Evolutionary conservation across 2,329 filamentous ascomycete genomes (phyloP).

Genomic region (Parafenestella ontariensis): DNA sequence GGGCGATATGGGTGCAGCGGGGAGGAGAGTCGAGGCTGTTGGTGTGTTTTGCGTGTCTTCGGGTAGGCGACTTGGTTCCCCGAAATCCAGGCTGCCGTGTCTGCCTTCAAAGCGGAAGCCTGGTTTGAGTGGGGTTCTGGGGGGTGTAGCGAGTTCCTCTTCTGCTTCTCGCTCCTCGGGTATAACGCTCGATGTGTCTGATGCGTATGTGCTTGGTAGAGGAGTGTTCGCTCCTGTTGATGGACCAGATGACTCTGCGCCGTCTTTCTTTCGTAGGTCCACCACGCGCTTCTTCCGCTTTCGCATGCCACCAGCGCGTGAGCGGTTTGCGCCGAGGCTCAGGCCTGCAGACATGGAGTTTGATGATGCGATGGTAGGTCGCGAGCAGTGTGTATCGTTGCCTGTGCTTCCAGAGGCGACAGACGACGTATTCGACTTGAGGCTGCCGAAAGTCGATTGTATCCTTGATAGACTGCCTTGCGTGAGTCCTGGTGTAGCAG

Average conservation of each 20-base stretch:
- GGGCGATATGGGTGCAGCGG: constrained; percentile 36
- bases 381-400: constrained; percentile 59
- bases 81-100: constrained; percentile 33
- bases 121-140: constrained; percentile 34
- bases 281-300: constrained; percentile 87
- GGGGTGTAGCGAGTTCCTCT: constrained; percentile 43
- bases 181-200: constrained; percentile 59
- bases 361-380: constrained; percentile 69
- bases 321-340: constrained; percentile 67
- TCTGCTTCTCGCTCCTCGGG: constrained; percentile 42
- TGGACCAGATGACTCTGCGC: constrained; percentile 54
- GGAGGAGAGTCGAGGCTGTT: constrained; percentile 29
- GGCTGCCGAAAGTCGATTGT: constrained; percentile 52
- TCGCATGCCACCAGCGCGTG: constrained; percentile 67
- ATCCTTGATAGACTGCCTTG: constrained; percentile 55
- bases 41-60: constrained; percentile 21
- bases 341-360: constrained; percentile 67
- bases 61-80: constrained; percentile 34
- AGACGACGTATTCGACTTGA: constrained; percentile 56
- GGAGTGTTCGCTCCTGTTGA: constrained; percentile 61
- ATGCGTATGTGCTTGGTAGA: constrained; percentile 62
- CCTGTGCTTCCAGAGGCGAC: constrained; percentile 56
- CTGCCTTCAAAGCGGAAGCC: constrained; percentile 31
- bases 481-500: constrained; percentile 51
- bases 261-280: constrained; percentile 72